phyloP scores from a whole-genome alignment of 257 asterid genomes.

The Solanum paucissectum region DNA sequence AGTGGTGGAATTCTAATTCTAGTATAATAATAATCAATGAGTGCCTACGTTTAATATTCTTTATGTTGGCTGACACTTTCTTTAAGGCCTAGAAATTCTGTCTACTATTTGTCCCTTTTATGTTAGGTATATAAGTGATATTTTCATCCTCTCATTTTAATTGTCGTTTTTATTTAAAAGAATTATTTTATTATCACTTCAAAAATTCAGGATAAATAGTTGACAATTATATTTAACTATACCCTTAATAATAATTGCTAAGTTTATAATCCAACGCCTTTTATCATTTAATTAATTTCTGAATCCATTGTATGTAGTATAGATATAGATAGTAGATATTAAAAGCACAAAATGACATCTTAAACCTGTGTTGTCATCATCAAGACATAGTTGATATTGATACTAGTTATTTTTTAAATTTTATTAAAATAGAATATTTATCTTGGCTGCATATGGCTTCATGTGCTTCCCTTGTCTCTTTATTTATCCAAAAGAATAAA shows the following conservation, averaged over 20 bases:
- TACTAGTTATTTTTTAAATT: neutral
- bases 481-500: neutral
- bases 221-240: no score
- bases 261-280: neutral
- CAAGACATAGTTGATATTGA: neutral
- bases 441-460: neutral
- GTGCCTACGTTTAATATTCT: neutral
- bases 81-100: neutral
- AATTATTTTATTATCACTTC: neutral
- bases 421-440: no score
- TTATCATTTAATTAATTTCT: neutral
- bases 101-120: neutral
- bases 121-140: neutral
- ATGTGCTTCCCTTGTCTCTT: neutral
- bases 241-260: neutral
- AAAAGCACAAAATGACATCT: neutral
- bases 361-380: neutral
- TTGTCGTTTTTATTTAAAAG: no score
- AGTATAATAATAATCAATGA: no score
- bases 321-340: neutral
- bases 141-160: no score
- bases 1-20: neutral
- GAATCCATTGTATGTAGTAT: neutral
- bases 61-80: neutral
- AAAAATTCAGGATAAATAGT: neutral